phyloP scores from a whole-genome alignment of 352 stramenopile genomes.

The Aphanomyces astaci region DNA sequence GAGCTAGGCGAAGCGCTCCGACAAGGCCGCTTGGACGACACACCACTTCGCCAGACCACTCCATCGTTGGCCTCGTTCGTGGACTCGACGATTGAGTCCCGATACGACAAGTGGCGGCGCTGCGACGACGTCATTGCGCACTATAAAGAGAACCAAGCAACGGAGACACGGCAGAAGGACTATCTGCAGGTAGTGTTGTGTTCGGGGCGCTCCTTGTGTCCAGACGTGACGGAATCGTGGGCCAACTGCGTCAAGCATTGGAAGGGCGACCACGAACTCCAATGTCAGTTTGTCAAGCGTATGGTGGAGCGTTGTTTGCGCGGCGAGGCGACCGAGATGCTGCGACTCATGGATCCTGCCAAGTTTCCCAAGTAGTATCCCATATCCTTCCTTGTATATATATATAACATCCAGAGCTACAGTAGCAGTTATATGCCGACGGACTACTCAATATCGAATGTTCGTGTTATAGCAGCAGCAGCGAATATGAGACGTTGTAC shows the following conservation, averaged over 20 bases:
- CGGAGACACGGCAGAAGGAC: not conserved
- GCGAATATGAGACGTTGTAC: too few species aligned
- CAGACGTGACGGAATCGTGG: constrained; percentile 3
- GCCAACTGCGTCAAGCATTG: constrained; percentile 13
- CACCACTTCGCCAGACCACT: not conserved
- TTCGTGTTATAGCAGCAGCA: too few species aligned
- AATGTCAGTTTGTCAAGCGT: constrained; percentile 44
- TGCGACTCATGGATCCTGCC: constrained; percentile 45
- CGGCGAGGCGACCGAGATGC: constrained; percentile 49
- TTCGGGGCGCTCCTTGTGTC: constrained; percentile 4
- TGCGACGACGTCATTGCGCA: constrained; percentile 6
- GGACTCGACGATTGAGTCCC: not conserved
- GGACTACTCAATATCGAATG: too few species aligned
- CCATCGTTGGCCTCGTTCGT: not conserved
- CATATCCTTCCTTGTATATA: not conserved
- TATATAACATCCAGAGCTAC: not conserved
- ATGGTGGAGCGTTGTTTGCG: constrained; percentile 72
- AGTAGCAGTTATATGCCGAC: constrained; percentile 12
- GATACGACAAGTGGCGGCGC: constrained; percentile 10
- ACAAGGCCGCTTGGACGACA: not conserved
- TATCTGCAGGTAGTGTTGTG: constrained; percentile 4
- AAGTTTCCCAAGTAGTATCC: constrained; percentile 49
- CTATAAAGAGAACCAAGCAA: constrained; percentile 4
- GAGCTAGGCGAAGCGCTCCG: not conserved
- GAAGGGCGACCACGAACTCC: not conserved